Base-by-base conservation (phyloP, 441 rosid genomes). In the Capsella rubella region DNA sequence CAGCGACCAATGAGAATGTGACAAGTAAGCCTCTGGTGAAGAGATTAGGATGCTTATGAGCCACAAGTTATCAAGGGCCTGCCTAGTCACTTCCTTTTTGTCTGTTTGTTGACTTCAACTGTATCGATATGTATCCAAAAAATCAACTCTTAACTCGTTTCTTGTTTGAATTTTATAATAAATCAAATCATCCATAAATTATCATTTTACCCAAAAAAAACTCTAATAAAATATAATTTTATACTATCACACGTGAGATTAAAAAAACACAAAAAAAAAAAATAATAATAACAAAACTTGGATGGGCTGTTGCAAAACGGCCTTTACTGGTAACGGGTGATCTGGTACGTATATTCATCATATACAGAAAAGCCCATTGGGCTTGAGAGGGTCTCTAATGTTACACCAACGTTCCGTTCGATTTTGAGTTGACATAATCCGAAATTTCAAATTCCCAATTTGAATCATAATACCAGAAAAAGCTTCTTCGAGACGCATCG, bases 21-120 rank as follows among this genome's bases (percentile, higher is more conserved):
- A 80, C 82, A 71, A 43, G 11, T 72, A 3, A 49, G 59, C 8
- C 32, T 66, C 28, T 55, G 5, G 69, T 13, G 52, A 50, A 29
- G 13, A 52, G 86, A 84, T 83, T n/a, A 83, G 85, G 82, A 79
- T 74, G 73, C 9, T 42, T 37, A 61, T 64, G 81, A 40, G 69
- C 79, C 78, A 42, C 37, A 61, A 13, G 52, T 61, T 61, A 34
- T 16, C 8, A 32, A 35, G n/a, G 14, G 2, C 25, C 25, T 21
- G 25, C 5, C 45, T 40, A 42, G 16, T 32, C 62, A 14, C 37
- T 54, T 29, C 18, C 37, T 4, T 46, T 15, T 46, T 47, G 7
- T 16, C 16, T 39, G 12, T 39, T 37, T 8, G 40, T 37, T 9
- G 4, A 8, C 12, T 8, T 37, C 12, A 37, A 37, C 40, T 37